phyloP scores from a whole-genome alignment of 495 filamentous ascomycete genomes.

The Penicillium ochrochloron region DNA sequence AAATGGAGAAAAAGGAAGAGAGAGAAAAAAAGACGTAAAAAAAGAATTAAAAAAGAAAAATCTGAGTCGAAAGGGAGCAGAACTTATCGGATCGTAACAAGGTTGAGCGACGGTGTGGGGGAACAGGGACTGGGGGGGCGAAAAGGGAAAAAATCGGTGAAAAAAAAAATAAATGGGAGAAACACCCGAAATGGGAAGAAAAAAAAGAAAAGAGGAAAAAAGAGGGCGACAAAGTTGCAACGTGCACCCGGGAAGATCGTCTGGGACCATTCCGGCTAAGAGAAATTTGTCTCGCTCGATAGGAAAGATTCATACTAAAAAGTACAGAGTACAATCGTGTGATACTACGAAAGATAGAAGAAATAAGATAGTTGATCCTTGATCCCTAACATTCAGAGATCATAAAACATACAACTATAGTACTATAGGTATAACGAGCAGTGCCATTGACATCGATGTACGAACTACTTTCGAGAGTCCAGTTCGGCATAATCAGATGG shows the following conservation, averaged over 20 bases:
- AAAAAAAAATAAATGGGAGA: slow-evolving; percentile 16
- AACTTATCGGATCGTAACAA: slow-evolving; percentile 29
- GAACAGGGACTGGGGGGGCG: slow-evolving; percentile 23
- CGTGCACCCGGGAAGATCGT: slow-evolving; percentile 21
- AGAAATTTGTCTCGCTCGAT: not conserved
- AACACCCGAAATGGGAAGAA: slow-evolving; percentile 1
- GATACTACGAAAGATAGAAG: not conserved
- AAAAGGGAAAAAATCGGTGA: slow-evolving; percentile 27
- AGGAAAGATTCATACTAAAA: not conserved
- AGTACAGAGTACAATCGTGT: not conserved
- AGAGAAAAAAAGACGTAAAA: slow-evolving; percentile 20
- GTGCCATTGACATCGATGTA: not conserved
- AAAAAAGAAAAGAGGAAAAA: slow-evolving; percentile 29
- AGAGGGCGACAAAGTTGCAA: slow-evolving; percentile 8
- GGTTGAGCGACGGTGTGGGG: slow-evolving; percentile 33
- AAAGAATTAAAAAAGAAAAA: slow-evolving; percentile 23
- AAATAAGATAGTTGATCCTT: not conserved
- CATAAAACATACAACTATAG: not conserved
- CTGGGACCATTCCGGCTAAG: slow-evolving; percentile 4
- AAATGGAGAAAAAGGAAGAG: slow-evolving; percentile 24
- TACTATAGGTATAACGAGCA: not conserved
- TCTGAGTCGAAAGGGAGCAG: slow-evolving; percentile 10
- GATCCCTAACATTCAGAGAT: not conserved
- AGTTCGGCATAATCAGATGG: slow-evolving; percentile 6
- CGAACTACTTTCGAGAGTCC: not conserved